phyloP scores from a whole-genome alignment of 805 yeast species.

The Ascoidea tarda region DNA sequence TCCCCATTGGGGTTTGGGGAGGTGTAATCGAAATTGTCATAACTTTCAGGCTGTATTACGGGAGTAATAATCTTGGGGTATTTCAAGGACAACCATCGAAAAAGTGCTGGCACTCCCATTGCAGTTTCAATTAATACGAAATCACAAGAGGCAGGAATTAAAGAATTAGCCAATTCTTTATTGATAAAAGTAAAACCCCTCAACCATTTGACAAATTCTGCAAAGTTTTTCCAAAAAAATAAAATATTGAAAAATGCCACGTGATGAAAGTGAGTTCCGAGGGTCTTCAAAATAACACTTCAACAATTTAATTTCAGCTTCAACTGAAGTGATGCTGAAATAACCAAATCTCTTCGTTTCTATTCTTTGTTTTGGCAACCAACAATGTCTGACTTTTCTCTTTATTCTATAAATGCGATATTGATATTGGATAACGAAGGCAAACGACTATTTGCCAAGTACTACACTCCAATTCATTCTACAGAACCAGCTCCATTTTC shows the following conservation, averaged over 20 bases:
- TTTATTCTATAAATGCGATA: constrained; percentile 73
- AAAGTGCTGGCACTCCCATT: constrained; percentile 97
- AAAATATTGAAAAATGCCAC: too few species aligned
- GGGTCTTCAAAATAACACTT: too few species aligned
- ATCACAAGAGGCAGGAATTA: too few species aligned
- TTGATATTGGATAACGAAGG: constrained; percentile 75
- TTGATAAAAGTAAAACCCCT: too few species aligned
- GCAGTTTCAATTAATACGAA: background rate
- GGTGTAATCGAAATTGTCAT: constrained; percentile 53
- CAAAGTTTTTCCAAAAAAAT: too few species aligned
- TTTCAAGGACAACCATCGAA: constrained; percentile 87
- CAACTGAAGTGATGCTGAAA: too few species aligned
- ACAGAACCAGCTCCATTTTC: constrained; percentile 20
- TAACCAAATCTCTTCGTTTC: background rate
- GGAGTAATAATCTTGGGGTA: constrained; percentile 92
- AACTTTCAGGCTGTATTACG: constrained; percentile 32
- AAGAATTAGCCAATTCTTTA: too few species aligned
- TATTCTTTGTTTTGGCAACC: background rate
- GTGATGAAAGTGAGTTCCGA: too few species aligned
- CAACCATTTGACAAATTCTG: too few species aligned
- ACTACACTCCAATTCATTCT: constrained; percentile 55
- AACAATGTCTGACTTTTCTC: constrained; percentile 39
- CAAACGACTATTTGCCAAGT: constrained; percentile 69
- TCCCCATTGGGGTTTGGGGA: constrained; percentile 92
- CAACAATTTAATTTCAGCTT: too few species aligned